phyloP scores from a whole-genome alignment of 1,139 yeast species.

The Kodamaea plutei region DNA sequence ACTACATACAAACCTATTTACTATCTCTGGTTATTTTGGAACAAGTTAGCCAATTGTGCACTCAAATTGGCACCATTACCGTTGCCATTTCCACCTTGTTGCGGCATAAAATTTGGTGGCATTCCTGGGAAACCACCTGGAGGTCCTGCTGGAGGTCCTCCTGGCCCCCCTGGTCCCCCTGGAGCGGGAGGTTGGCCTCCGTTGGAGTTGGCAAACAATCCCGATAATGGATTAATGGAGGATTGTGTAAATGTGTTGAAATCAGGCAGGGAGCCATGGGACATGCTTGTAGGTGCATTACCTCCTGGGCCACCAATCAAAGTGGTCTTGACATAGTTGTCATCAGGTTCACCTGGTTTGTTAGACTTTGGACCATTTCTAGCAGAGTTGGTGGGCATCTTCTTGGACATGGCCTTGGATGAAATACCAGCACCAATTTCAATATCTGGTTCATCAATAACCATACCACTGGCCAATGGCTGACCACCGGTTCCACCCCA shows the following conservation, averaged over 20 bases:
- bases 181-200: constrained; percentile 17
- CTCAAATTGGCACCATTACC: constrained; percentile 27
- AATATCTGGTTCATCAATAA: constrained; percentile 95
- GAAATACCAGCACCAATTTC: constrained; percentile 94
- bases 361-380: constrained; percentile 83
- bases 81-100: constrained; percentile 1
- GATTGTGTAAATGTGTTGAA: constrained; percentile 34
- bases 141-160: constrained; percentile 11
- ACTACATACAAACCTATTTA: constrained; percentile 7
- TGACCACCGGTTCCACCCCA: constrained; percentile 98
- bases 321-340: constrained; percentile 39
- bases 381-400: constrained; percentile 84
- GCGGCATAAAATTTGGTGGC: too few species aligned
- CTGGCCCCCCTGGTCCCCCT: constrained; percentile 11
- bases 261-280: constrained; percentile 30
- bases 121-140: constrained; percentile 4
- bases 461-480: constrained; percentile 76
- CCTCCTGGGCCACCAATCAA: constrained; percentile 14
- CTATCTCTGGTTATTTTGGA: too few species aligned
- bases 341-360: constrained; percentile 57
- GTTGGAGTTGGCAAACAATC: constrained; percentile 35
- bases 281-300: constrained; percentile 17
- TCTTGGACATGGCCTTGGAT: constrained; percentile 84
- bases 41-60: constrained; percentile 36
- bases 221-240: constrained; percentile 48